Conservation (phyloP, 2,329 filamentous ascomycete genomes). For the Aspergillus vadensis region DNA sequence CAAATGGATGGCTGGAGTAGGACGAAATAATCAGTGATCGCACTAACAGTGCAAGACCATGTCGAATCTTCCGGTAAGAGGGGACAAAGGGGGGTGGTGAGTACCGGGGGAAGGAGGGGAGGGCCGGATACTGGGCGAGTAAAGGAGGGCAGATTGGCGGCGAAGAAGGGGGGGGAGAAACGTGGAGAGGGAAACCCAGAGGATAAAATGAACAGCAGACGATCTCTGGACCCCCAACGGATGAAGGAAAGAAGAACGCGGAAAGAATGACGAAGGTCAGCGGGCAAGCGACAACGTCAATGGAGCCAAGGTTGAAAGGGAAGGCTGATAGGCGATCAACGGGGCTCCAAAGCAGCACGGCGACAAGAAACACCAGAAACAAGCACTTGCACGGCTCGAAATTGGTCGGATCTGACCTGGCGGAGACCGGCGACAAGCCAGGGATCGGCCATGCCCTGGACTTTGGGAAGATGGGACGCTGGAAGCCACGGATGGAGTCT, state of each 20-base stretch:
- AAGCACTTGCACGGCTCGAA: slow-evolving; percentile 12
- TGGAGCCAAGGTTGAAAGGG: slow-evolving; percentile 7
- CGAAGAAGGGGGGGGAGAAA: slow-evolving; percentile 17
- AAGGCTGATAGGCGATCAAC: slow-evolving; percentile 13
- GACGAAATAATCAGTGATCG: slow-evolving; percentile 11
- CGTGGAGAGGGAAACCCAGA: slow-evolving; percentile 1
- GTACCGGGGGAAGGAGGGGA: not conserved
- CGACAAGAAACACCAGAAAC: not conserved
- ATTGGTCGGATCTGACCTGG: slow-evolving; percentile 9
- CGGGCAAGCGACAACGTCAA: slow-evolving; percentile 8
- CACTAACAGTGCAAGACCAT: slow-evolving; percentile 23
- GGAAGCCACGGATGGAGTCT: not conserved
- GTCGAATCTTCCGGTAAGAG: slow-evolving; percentile 15
- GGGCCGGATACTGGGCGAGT: not conserved
- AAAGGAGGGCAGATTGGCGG: slow-evolving; percentile 6
- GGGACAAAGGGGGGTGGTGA: not conserved
- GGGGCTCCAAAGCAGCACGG: slow-evolving; percentile 5
- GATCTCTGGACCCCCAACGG: slow-evolving; percentile 11
- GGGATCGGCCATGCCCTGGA: slow-evolving; percentile 8
- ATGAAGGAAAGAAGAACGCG: slow-evolving; percentile 2
- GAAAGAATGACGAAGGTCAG: slow-evolving; percentile 8
- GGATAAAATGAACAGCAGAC: slow-evolving; percentile 3
- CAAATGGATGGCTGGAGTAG: not conserved
- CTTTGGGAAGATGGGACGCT: not conserved
- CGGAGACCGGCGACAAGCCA: slow-evolving; percentile 6